A percentile compares a stretch with the other conserved stretches of the same genome.
Conservation (phyloP, 768 basidiomycete species). For the Tricholoma matsutake region DNA sequence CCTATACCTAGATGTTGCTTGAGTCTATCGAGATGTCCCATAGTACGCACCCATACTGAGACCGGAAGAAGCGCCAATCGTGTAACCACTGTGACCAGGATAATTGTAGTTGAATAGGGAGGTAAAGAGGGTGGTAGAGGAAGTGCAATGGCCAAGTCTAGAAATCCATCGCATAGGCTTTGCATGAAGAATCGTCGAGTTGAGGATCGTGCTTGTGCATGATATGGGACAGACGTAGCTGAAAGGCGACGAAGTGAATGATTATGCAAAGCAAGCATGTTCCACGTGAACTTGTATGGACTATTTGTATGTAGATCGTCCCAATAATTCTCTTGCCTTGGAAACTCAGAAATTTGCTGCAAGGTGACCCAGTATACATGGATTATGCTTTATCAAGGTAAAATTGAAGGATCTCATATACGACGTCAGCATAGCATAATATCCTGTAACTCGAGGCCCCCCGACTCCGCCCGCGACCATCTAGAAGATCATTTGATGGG, state of each 20-base stretch:
- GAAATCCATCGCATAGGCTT: conserved; percentile 57
- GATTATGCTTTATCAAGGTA: conserved; percentile 24
- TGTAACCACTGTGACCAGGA: conserved; percentile 59
- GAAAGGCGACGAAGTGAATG: conserved; percentile 12
- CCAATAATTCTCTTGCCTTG: too few relatives aligned
- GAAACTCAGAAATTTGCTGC: too few relatives aligned
- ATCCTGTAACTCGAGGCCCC: conserved; percentile 15
- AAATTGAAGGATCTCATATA: conserved; percentile 37
- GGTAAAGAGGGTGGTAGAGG: conserved; percentile 69
- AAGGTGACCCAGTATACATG: background rate
- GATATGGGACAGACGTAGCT: conserved; percentile 11
- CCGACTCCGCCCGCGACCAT: conserved; percentile 15
- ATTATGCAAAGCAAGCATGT: conserved; percentile 33
- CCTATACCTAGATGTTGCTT: conserved; percentile 35
- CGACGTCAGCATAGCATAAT: conserved; percentile 27
- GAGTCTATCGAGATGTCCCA: conserved; percentile 2
- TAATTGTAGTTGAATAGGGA: conserved; percentile 72
- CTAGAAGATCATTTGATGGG: conserved; percentile 93
- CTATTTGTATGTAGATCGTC: too few relatives aligned
- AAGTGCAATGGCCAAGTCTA: conserved; percentile 74
- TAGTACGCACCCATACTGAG: conserved; percentile 66
- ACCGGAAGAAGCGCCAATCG: conserved; percentile 67
- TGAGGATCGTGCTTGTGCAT: conserved; percentile 6
- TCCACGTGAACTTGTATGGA: conserved; percentile 12
- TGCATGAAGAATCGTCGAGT: conserved; percentile 37